Evolutionary conservation across 495 filamentous ascomycete species (phyloP).

Genomic region (Neurospora tetrasperma): DNA sequence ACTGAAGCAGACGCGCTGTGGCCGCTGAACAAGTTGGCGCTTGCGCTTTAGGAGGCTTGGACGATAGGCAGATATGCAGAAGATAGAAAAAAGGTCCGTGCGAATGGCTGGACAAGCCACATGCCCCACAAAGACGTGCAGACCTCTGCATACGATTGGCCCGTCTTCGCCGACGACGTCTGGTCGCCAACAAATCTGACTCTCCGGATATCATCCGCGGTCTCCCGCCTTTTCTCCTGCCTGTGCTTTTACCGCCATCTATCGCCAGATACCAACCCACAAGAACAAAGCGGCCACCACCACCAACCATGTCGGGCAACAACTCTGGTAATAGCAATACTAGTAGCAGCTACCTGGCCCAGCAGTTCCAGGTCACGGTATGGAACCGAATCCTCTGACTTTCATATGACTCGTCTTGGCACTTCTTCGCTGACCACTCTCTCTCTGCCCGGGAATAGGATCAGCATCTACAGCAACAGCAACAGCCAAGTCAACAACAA

Average conservation of each 20-base stretch:
- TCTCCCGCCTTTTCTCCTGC: background rate
- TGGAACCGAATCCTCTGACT: background rate
- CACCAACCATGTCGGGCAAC: background rate
- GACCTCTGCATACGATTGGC: background rate
- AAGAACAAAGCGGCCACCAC: background rate
- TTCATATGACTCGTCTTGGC: too few relatives aligned
- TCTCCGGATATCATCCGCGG: slow-evolving; percentile 3
- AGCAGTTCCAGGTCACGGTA: slow-evolving; percentile 6
- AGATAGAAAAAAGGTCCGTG: background rate
- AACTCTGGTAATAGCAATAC: background rate
- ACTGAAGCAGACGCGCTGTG: background rate
- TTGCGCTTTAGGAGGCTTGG: slow-evolving; percentile 12
- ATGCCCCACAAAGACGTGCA: slow-evolving; percentile 1
- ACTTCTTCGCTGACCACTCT: background rate
- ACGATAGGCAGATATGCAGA: background rate
- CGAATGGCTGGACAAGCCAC: background rate
- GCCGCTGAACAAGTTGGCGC: background rate
- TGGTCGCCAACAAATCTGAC: background rate
- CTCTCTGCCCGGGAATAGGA: background rate
- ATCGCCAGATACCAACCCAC: slow-evolving; percentile 1
- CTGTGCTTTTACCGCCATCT: slow-evolving; percentile 3
- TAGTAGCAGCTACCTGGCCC: background rate
- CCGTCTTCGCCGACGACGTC: background rate
- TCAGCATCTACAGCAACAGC: background rate
- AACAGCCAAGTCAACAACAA: background rate